Evolutionary conservation across 2,329 filamentous ascomycete species (phyloP).

Genomic region (Ascochyta viciae-villosae): DNA sequence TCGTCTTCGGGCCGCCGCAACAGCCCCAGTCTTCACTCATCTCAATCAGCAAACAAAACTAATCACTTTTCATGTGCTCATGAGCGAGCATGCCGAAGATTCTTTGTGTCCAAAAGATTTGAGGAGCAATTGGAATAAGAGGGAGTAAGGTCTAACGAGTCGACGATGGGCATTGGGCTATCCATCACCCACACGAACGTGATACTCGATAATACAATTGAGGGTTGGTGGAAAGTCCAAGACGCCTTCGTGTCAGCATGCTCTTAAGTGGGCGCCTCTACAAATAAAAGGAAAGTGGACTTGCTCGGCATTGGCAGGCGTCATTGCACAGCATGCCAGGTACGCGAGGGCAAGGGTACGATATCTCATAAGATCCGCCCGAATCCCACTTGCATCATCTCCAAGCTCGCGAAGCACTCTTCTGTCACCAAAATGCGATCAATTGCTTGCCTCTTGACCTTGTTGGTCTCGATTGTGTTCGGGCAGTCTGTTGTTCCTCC

Average conservation of each 20-base stretch:
- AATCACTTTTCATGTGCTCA: background rate
- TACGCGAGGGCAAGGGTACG: conserved; percentile 21
- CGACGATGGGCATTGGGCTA: background rate
- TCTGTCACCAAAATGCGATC: conserved; percentile 14
- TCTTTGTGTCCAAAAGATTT: too few species aligned
- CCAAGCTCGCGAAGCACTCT: background rate
- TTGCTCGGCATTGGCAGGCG: conserved; percentile 16
- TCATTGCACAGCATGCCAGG: conserved; percentile 17
- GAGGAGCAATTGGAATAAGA: too few species aligned
- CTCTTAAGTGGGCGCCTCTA: background rate
- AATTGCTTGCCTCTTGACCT: background rate
- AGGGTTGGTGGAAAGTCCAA: background rate
- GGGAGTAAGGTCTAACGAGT: too few species aligned
- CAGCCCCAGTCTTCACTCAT: background rate
- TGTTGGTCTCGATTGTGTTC: conserved; percentile 14
- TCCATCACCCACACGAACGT: background rate
- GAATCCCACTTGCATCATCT: background rate
- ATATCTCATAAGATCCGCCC: conserved; percentile 4
- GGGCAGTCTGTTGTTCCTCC: conserved; percentile 20
- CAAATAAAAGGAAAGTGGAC: background rate
- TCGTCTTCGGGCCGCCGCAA: background rate
- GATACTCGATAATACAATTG: background rate
- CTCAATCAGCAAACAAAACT: background rate
- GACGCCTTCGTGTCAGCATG: background rate
- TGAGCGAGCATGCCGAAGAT: too few species aligned